phyloP scores from a whole-genome alignment of 805 yeast species.

The Kazachstania bromeliacearum region DNA sequence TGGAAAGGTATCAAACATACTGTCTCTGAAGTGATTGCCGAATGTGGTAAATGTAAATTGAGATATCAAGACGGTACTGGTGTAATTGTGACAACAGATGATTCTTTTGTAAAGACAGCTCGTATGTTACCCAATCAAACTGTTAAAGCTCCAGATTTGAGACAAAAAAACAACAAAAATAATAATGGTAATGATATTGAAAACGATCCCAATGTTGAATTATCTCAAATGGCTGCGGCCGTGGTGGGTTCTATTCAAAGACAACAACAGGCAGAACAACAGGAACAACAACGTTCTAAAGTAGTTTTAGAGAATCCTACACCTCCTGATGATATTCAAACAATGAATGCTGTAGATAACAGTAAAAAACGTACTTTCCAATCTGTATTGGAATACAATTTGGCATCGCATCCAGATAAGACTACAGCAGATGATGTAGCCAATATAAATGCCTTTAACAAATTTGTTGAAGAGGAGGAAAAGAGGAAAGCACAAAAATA shows the following conservation, averaged over 20 bases:
- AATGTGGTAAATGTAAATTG: slow-evolving; percentile 67
- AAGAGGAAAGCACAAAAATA: slow-evolving; percentile 8
- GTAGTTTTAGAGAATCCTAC: too few species aligned
- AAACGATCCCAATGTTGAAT: slow-evolving; percentile 5
- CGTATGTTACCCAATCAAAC: slow-evolving; percentile 19
- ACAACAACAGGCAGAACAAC: too few species aligned
- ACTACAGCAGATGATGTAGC: neutral
- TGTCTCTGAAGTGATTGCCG: slow-evolving; percentile 65
- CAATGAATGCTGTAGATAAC: too few species aligned
- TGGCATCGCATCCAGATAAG: too few species aligned
- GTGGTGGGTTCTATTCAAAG: slow-evolving; percentile 19
- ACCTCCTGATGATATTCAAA: too few species aligned
- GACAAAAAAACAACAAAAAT: neutral
- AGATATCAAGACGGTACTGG: slow-evolving; percentile 28
- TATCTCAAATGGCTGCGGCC: slow-evolving; percentile 19
- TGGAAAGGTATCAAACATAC: slow-evolving; percentile 90
- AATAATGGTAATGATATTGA: neutral
- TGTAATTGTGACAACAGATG: slow-evolving; percentile 19
- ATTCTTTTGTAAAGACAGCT: slow-evolving; percentile 15
- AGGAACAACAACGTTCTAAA: too few species aligned
- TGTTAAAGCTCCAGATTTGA: slow-evolving; percentile 5
- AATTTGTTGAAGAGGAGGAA: slow-evolving; percentile 18
- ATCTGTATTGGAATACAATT: too few species aligned
- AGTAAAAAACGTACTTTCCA: too few species aligned
- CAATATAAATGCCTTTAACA: slow-evolving; percentile 19